These are phyloP conservation scores for Neurospora pannonica DNA, from an alignment of 495 filamentous ascomycete species.

Conservation along the genomic window DNA sequence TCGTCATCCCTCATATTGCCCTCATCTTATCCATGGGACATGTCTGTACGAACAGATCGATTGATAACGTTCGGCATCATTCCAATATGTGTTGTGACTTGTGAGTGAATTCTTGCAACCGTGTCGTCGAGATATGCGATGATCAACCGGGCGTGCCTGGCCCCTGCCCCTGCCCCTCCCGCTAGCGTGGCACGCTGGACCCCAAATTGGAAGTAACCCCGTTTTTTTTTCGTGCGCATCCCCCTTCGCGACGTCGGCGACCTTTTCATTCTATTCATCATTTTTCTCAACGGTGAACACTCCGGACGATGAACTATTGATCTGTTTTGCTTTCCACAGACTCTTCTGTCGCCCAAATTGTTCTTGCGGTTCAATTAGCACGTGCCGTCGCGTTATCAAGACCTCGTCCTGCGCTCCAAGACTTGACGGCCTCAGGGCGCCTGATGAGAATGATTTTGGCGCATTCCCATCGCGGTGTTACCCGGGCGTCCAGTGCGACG, in stretches of 20 bases:
- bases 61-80: not conserved
- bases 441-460: not conserved
- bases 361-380: not conserved
- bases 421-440: not conserved
- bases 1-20: not conserved
- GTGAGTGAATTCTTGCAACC: not conserved
- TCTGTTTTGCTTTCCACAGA: not conserved
- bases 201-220: not conserved
- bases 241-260: not conserved
- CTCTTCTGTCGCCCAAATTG: not conserved
- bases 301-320: not conserved
- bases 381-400: not conserved
- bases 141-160: not conserved
- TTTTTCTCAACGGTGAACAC: not conserved
- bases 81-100: not conserved
- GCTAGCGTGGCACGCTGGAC: not conserved
- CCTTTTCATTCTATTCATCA: not conserved
- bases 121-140: not conserved
- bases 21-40: not conserved
- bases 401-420: not conserved
- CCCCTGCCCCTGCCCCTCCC: not conserved
- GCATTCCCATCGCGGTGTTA: not conserved
- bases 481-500: not conserved
- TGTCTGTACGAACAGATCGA: not conserved
- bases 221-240: not conserved